A percentile compares a stretch with the other conserved stretches of the same genome.
These are phyloP conservation scores for Candida germanica DNA, from an alignment of 805 yeast genomes.

Conservation along the genomic window DNA sequence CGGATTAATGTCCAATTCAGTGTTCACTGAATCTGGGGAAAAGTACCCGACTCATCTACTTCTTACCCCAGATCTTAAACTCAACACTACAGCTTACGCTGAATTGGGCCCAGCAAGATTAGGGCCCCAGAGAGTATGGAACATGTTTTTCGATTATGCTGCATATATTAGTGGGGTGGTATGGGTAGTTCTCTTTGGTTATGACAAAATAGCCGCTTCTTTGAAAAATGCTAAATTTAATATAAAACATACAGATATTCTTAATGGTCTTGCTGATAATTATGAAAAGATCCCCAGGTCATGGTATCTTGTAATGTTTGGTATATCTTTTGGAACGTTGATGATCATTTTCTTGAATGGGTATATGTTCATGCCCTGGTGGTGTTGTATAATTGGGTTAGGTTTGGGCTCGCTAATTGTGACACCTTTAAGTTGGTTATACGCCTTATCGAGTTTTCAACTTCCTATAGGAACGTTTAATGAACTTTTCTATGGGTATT, in stretches of 20 bases:
- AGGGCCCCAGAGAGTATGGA: slow-evolving; percentile 50
- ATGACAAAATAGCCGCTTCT: slow-evolving; percentile 19
- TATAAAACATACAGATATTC: slow-evolving; percentile 35
- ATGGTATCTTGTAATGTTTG: slow-evolving; percentile 41
- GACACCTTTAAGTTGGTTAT: slow-evolving; percentile 48
- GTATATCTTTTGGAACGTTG: slow-evolving; percentile 32
- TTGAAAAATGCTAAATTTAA: slow-evolving; percentile 12
- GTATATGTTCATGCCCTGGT: slow-evolving; percentile 40
- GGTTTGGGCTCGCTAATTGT: slow-evolving; percentile 44
- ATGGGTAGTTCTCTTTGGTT: slow-evolving; percentile 44
- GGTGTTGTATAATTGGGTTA: slow-evolving; percentile 44
- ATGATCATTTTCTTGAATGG: slow-evolving; percentile 32
- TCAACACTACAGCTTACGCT: slow-evolving; percentile 46
- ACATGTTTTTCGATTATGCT: slow-evolving; percentile 52
- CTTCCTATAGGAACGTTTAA: slow-evolving; percentile 52
- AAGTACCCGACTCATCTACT: slow-evolving; percentile 42
- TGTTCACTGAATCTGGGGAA: slow-evolving; percentile 36
- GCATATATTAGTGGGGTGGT: slow-evolving; percentile 47
- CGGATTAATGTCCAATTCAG: slow-evolving; percentile 48
- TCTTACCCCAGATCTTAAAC: slow-evolving; percentile 35
- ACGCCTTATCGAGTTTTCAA: slow-evolving; percentile 51
- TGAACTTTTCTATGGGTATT: slow-evolving; percentile 46
- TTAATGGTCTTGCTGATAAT: slow-evolving; percentile 37
- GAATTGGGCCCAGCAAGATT: slow-evolving; percentile 43
- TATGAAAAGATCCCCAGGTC: slow-evolving; percentile 42